These are phyloP conservation scores for Colletotrichum filicis DNA, from an alignment of 2,329 filamentous ascomycete genomes.

Conservation along the genomic window DNA sequence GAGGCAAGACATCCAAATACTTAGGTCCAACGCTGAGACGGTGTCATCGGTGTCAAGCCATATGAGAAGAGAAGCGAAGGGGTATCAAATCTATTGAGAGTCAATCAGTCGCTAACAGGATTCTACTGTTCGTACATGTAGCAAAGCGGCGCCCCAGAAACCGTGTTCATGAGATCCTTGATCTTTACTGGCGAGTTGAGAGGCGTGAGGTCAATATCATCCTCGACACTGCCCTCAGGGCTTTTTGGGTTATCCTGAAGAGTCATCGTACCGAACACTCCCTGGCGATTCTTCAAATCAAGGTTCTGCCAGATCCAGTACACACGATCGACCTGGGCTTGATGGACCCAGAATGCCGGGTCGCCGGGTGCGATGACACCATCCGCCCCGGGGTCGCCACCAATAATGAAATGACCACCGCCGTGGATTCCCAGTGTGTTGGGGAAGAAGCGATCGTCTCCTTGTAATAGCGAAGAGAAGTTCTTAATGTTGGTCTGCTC, in stretches of 20 bases:
- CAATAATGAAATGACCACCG: constrained; percentile 54
- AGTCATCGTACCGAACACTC: constrained; percentile 54
- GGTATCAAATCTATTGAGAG: constrained; percentile 6
- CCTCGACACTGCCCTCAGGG: constrained; percentile 54
- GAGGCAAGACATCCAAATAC: neutral
- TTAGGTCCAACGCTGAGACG: too few relatives aligned
- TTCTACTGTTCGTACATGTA: constrained; percentile 50
- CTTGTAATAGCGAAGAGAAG: constrained; percentile 51
- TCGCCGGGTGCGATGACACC: constrained; percentile 56
- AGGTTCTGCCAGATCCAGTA: constrained; percentile 62
- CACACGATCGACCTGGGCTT: constrained; percentile 57
- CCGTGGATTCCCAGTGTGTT: constrained; percentile 50
- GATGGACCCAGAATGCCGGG: constrained; percentile 58
- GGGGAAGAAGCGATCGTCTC: constrained; percentile 42
- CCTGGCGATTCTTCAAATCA: constrained; percentile 50
- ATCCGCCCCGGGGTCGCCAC: constrained; percentile 59
- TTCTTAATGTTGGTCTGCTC: constrained; percentile 25
- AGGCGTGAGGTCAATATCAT: constrained; percentile 45
- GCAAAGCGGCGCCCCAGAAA: constrained; percentile 53
- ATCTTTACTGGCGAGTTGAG: constrained; percentile 49
- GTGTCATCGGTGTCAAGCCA: neutral
- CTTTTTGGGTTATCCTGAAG: constrained; percentile 52
- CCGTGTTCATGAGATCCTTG: constrained; percentile 51
- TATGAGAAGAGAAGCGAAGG: neutral
- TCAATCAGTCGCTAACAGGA: neutral